Base-by-base conservation (phyloP, 164 flowering plant species). In the Platanus orientalis region DNA sequence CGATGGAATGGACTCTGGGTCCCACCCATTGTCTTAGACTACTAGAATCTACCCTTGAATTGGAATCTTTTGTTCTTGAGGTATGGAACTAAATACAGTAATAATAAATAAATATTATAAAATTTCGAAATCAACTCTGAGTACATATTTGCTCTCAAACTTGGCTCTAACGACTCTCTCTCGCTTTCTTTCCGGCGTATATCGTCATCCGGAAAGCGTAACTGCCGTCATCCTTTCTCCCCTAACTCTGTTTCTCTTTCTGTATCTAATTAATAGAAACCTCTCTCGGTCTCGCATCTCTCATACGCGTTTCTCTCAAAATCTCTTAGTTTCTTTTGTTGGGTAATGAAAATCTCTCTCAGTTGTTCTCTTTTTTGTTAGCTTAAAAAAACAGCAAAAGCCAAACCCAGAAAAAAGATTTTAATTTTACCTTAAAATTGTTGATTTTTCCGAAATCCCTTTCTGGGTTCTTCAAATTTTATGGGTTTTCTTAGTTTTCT, bases 371-470 rank as follows among this genome's bases (percentile, higher is more conserved):
- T 24, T 7, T 36, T 7, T 10, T 36, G 10, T 36, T 36, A 36
- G 42, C 42, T 36, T 36, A 7, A 36, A 26, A 53, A 12, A 2
- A 1, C 56, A 53, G 27, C n/a, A 53, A 26, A 3, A 53, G 27
- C 32, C 5, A 27, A 53, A 53, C 32, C 32, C 56, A 53, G 56
- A 53, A 17, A 53, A 26, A 11, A 1, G 39, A 9, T 3, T 1
- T 36, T 36, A 7, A 7, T 36, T 45, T 23, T 19, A 16, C 44
- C 28, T 13, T 21, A 7, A 17, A 34, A 16, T 25, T 57, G 20
- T 57, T 55, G 9, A 11, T 7, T 39, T n/a, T 14, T 50, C 39
- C 53, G 23, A 61, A 62, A 62, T 51, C 45, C 25, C 19, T 16
- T 50, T 61, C 10, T 36, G 42, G n/a, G n/a, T n/a, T n/a, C n/a